Base-by-base conservation (phyloP, 139 green algal species). In the Coelastrella sp. region DNA sequence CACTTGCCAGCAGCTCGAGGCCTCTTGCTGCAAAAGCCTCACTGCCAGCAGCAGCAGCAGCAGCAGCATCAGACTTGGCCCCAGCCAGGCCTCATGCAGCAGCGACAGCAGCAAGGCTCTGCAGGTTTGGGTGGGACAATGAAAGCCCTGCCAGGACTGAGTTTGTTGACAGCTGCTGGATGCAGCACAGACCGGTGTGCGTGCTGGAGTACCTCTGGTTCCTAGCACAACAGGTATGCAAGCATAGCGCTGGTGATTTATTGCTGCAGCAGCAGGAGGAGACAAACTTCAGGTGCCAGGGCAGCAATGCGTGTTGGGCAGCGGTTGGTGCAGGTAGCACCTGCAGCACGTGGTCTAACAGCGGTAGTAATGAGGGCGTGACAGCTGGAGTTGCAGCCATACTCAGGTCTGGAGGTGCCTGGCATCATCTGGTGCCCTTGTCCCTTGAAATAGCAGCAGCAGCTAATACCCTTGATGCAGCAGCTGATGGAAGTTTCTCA, bases 91-190 rank as follows among this genome's bases (percentile, higher is more conserved):
- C 14, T 65, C 25, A 20, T 68, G 56, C 79, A 35, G 70, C 70
- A 25, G 70, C 24, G n/a, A 81, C 63, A 57, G 58, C n/a, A 75
- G 8, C 11, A 12, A 4, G 63, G 20, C 17, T 75, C 8, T 59
- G n/a, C n/a, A 58, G 4, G 24, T 90, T 84, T 84, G 85, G 85
- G 15, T 90, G 85, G 85, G 85, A 90, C 58, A 90, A 90, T 74
- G 85, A 90, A 59, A n/a, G 7, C 8, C 85, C 85, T 22, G 59
- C 24, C 6, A 79, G 74, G 9, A 11, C 8, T 56, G n/a, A 27
- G 19, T 22, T 49, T 56, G 85, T 84, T 7, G 24, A 12, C 6
- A 24, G 85, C 58, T 90, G 24, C 20, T 4, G 7, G 8, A 78
- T 90, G 85, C 85, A 90, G 85, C 74, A 90, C 73, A 73, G 85